Evolutionary conservation across 805 yeast genomes (phyloP), one percentile per base, ranked within the genome.

Genomic region (Saturnispora quitensis): DNA sequence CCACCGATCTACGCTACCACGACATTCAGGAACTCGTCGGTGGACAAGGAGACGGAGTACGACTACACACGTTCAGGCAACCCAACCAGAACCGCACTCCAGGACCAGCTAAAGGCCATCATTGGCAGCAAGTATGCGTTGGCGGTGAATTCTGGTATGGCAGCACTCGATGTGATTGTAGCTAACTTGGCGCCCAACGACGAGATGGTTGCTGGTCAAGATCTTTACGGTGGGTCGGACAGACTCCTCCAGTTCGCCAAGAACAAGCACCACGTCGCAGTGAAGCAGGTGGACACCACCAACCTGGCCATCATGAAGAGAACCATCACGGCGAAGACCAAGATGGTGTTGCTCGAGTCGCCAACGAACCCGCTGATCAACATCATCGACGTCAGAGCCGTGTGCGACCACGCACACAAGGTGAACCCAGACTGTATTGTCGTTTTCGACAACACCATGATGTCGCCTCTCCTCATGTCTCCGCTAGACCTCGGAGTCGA

Each of bases 361-460:
- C 98, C 98, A 47, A 91, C 97, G 2, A 90, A 90, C 67, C 98
- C 98, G 18, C 76, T 89, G 58, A 86, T 89, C 67, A 87, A 89
- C 69, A 86, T 90, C 54, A 82, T 87, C 53, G 96, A 91, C 65
- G 79, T 90, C 50, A 81, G 78, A 54, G 70, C 79, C 34, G 81
- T 89, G 53, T 70, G 89, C 17, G 70, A 71, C 38, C 73, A 78
- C 55, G 89, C 90, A 44, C 93, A 88, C 63, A 65, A 69, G 43
- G 73, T 76, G 42, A 84, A 76, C 62, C 89, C 95, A 17, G 75
- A 82, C 38, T 75, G 85, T 50, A 65, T 84, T 47, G 82, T 88
- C 40, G 95, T 88, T 13, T 90, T 90, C 55, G 97, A 90, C 70
- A 90, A 91, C 73, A 91, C 97, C 53, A 90, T 90, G 98, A 85